A percentile compares a stretch with the other conserved stretches of the same genome.
phyloP scores from a whole-genome alignment of 805 yeast species.

The Metschnikowia peoriensis region DNA sequence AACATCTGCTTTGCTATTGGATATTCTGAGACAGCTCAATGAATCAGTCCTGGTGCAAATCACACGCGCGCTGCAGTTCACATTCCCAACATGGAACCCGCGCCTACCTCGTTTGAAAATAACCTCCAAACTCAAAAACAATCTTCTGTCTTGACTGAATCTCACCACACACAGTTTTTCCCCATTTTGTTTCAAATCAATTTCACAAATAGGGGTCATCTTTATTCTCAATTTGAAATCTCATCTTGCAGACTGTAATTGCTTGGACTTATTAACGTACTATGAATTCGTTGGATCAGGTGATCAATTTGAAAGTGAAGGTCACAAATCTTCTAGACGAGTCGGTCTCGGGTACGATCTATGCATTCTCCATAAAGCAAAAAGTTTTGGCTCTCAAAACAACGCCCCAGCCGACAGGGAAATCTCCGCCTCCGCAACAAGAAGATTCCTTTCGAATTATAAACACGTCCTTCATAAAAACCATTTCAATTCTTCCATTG shows the following conservation, averaged over 20 bases:
- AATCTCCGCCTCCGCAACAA: conserved; percentile 5
- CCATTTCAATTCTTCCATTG: conserved; percentile 39
- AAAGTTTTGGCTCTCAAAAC: conserved; percentile 41
- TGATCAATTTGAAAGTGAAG: conserved; percentile 43
- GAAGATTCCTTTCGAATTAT: conserved; percentile 47
- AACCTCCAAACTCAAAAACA: not conserved
- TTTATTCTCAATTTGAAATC: too few species aligned
- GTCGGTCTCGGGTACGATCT: conserved; percentile 58
- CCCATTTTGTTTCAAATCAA: too few species aligned
- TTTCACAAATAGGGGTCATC: too few species aligned
- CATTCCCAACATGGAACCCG: conserved; percentile 6
- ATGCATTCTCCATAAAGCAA: conserved; percentile 54
- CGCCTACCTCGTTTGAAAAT: conserved; percentile 7
- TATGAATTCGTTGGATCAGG: conserved; percentile 19
- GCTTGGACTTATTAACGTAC: not conserved
- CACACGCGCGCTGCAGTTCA: conserved; percentile 2
- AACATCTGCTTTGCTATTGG: not conserved
- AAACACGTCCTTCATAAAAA: conserved; percentile 57
- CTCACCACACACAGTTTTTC: not conserved
- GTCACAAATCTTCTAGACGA: conserved; percentile 60
- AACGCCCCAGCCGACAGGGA: not conserved
- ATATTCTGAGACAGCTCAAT: too few species aligned
- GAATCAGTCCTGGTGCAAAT: not conserved
- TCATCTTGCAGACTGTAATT: too few species aligned
- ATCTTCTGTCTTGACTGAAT: not conserved